Evolutionary conservation across 2,329 filamentous ascomycete genomes (phyloP), one percentile per base, ranked within the genome.

Genomic region (Graphilbum sp.): DNA sequence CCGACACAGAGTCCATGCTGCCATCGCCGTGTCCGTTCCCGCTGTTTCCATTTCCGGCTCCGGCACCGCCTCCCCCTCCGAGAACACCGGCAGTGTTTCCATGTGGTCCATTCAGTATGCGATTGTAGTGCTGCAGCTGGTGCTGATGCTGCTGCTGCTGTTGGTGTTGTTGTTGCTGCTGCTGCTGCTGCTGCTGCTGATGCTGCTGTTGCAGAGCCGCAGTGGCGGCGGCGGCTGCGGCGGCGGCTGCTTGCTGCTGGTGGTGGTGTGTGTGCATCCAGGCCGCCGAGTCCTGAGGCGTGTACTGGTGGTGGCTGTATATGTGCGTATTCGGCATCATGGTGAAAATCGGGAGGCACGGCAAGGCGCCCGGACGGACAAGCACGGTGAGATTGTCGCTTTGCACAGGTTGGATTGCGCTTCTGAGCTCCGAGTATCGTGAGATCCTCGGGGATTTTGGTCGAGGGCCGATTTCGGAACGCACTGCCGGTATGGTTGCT

Each of bases 231-330:
- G 67, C 71, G 13, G 64, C 65, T 13, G 65, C 66, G 24, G 69
- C 31, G 18, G 42, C 38, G 39, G 45, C 44, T 37, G 46, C 30
- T 42, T 41, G 18, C 48, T 75, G 72, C 43, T 73, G 67, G 49
- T 72, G 65, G 44, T 75, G 72, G 45, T 77, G 72, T 54, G 75
- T 72, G 48, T 79, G 74, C 66, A 79, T 72, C 75, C 76, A 80
- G 52, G 70, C 60, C n/a, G n/a, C n/a, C 46, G 70, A 66, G 42
- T 77, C 73, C 53, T 78, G 74, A 36, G 67, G 68, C 47, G 69
- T 69, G 52, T 76, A 76, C 49, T 77, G 73, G 50, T 76, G 75
- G 52, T 80, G 75, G 45, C 70, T 73, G 57, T 78, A 79, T 51
- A 77, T 65, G 57, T 75, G 73, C 49, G 69, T 62, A 52, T 69